Base-by-base conservation (phyloP, 2,329 filamentous ascomycete species). In the Pestalotiopsis sp. region DNA sequence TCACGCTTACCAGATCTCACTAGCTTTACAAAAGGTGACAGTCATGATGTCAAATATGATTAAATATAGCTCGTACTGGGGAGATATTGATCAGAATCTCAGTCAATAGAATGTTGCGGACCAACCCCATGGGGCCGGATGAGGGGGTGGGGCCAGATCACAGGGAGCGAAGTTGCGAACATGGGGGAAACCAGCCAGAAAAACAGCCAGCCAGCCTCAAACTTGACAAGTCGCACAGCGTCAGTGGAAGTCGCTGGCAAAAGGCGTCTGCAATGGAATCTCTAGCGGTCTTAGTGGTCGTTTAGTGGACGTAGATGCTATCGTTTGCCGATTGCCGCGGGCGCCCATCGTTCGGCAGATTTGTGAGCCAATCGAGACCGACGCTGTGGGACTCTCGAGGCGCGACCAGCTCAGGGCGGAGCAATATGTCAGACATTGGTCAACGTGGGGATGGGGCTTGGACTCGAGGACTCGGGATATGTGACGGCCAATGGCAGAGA, bases 381-480 rank as follows among this genome's bases (percentile, higher is more conserved):
- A 64, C 31, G 68, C 66, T 64, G 72, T 72, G 64, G 72, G 69
- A 71, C 52, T 68, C 64, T 68, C 38, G 62, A 66, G 38, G 67
- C 62, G 25, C 70, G 68, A 72, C 71, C 66, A 45, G 52, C 45
- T 25, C 25, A 57, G n/a, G 52, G 20, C 45, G 63, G 63, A 66
- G 72, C 68, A 52, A 72, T 72, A 72, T 70, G 64, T 62, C 69
- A 73, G 68, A 63, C 69, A 69, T 73, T 71, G 71, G 73, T 68
- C 64, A 68, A 71, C 59, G 57, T 36, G 52, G 31, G 20, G 23
- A 25, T 59, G 64, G 56, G 64, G 27, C 17, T 60, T 49, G 57
- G 12, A 4, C 13, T 60, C 20, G 56, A 52, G 57, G 4, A 9
- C 13, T 60, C 57, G 64, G 64, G 64, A 59, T 39, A 27, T 56